Evolutionary conservation across 2,329 filamentous ascomycete genomes (phyloP), one percentile per base, ranked within the genome.

Genomic region (Microdochium nivale): DNA sequence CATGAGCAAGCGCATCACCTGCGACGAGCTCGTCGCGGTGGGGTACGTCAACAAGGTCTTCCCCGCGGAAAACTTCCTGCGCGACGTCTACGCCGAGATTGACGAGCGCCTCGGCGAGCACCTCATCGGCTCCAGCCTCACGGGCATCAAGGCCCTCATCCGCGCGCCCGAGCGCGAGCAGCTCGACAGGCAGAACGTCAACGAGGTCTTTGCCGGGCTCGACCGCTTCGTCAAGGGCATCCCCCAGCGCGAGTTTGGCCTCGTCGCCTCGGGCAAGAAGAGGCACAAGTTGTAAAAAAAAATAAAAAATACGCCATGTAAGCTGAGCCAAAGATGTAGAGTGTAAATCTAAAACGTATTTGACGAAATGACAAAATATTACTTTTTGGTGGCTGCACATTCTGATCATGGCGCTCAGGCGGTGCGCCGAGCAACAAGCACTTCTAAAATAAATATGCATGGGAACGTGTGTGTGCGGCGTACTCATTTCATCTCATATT

Each of bases 11-110:
- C 78, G 84, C 46, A 88, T 97, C 59, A 67, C 75, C 0, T 80
- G 81, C 27, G 80, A 85, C 24, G 90, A 95, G 64, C 76, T 97
- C 27, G 75, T 91, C 55, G 72, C 77, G 9, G 79, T 81, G 2
- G 91, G 92, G 0, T 97, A 90, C 62, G 88, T 95, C 46, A 97
- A 96, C 62, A 87, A 86, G 68, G 77, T 96, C 16, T 87, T 96
- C 58, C 71, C 73, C 13, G 70, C 77, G 52, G 69, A 71, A 10
- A 71, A 76, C 56, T 97, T 99, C 62, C 67, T 86, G 57, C 74
- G 73, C 24, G 68, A 83, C 65, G 90, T 97, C 43, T 66, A 95
- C 56, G 73, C 72, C 56, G 91, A 96, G 75, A 84, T 97, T 14
- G 80, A 95, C 37, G 87, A 96, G 23, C 72, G 84, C 54, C 68